phyloP scores from a whole-genome alignment of 2,329 filamentous ascomycete genomes.

The Cladosporium sp. region DNA sequence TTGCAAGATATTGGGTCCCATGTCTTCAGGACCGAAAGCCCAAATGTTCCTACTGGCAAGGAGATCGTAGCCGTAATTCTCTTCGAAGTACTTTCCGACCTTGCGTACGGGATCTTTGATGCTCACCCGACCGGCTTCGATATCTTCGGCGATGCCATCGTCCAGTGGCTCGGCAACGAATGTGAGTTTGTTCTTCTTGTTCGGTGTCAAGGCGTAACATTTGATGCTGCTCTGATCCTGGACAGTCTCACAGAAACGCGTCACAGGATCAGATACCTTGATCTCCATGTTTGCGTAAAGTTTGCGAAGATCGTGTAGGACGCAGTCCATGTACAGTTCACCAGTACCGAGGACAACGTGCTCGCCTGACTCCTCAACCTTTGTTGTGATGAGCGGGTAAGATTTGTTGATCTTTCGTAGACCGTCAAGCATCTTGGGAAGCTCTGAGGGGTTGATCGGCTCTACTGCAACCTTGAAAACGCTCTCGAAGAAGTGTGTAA shows the following conservation, averaged over 20 bases:
- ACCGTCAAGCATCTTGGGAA: conserved; percentile 98
- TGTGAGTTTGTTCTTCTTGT: conserved; percentile 99
- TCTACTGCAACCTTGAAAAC: conserved; percentile 98
- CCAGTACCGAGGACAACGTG: conserved; percentile 93
- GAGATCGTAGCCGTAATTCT: conserved; percentile 95
- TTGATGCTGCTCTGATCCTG: conserved; percentile 96
- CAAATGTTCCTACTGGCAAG: conserved; percentile 92
- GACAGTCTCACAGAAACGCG: conserved; percentile 94
- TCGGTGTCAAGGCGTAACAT: conserved; percentile 95
- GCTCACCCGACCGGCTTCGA: conserved; percentile 82
- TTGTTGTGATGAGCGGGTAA: conserved; percentile 91
- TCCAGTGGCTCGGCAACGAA: conserved; percentile 97
- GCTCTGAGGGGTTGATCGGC: conserved; percentile 93
- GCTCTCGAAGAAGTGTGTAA: conserved; percentile 93
- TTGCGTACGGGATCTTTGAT: conserved; percentile 91
- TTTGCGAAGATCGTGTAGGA: conserved; percentile 85
- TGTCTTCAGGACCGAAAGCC: conserved; percentile 96
- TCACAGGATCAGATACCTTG: conserved; percentile 96
- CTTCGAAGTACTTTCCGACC: conserved; percentile 94
- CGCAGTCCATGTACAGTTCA: conserved; percentile 99
- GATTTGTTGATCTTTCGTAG: conserved; percentile 96
- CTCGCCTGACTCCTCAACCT: conserved; percentile 96
- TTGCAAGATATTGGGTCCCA: conserved; percentile 90
- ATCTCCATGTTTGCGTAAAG: conserved; percentile 99
- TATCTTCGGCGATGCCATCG: conserved; percentile 89